Percentiles rank a stretch among this genome's conserved stretches.
These are phyloP conservation scores for Pythium apleroticum DNA, from an alignment of 352 stramenopile species.

Conservation along the genomic window DNA sequence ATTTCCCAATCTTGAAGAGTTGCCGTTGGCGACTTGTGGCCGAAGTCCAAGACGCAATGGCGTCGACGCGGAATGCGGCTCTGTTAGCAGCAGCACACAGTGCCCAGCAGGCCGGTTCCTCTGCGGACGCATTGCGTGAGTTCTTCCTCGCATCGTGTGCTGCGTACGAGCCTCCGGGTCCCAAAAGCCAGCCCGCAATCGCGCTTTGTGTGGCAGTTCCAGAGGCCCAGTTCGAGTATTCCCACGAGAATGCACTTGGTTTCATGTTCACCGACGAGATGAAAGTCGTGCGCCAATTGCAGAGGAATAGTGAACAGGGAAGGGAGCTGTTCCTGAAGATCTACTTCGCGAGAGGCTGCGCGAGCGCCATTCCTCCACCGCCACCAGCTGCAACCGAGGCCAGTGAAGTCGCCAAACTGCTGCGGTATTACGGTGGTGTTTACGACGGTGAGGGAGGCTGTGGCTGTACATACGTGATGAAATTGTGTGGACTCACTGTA, in stretches of 20 bases:
- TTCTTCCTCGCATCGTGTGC: conserved; percentile 31
- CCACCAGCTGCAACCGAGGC: conserved; percentile 24
- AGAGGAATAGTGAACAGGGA: conserved; percentile 37
- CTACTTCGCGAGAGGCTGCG: conserved; percentile 64
- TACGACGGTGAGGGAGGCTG: conserved; percentile 36
- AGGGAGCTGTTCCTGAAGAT: conserved; percentile 39
- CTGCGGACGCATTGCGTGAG: conserved; percentile 32
- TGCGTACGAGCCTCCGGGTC: conserved; percentile 18
- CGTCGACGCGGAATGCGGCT: background rate
- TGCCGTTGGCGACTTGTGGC: conserved; percentile 15
- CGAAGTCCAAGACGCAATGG: conserved; percentile 2
- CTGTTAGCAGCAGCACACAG: background rate
- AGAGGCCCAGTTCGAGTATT: conserved; percentile 34
- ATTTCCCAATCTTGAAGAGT: conserved; percentile 28
- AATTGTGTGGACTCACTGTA: too few relatives aligned
- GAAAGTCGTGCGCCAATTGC: conserved; percentile 54
- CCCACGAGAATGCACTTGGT: conserved; percentile 45
- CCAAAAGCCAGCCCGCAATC: conserved; percentile 22
- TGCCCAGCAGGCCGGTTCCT: background rate
- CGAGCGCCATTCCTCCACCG: conserved; percentile 42
- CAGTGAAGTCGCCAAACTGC: conserved; percentile 24
- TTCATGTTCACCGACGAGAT: conserved; percentile 68
- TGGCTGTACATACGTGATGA: too few relatives aligned
- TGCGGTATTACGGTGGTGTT: conserved; percentile 47
- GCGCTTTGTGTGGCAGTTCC: conserved; percentile 32